Conservation (phyloP, 305 asterid species). For the Salvia sclarea region DNA sequence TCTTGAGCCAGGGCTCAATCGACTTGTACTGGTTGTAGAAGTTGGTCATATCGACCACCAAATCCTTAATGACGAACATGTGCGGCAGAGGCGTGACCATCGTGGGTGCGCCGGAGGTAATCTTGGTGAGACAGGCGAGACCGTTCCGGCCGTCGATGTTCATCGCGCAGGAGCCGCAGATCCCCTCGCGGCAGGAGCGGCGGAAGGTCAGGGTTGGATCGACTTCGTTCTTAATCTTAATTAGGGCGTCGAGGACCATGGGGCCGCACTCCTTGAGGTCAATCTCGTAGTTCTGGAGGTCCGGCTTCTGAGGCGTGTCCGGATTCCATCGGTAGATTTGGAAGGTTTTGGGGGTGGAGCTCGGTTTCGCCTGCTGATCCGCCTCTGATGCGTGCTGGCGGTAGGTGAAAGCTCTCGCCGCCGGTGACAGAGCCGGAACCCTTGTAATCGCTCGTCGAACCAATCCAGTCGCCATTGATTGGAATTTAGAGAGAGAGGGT, state of each 20-base stretch:
- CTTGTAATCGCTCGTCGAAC: conserved; percentile 50
- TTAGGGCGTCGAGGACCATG: conserved; percentile 87
- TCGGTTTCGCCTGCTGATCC: conserved; percentile 37
- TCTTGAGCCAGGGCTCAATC: conserved; percentile 95
- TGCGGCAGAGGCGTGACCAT: conserved; percentile 89
- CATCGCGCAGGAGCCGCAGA: conserved; percentile 98
- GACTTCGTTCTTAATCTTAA: conserved; percentile 87
- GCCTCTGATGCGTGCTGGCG: conserved; percentile 65
- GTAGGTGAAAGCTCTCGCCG: conserved; percentile 34
- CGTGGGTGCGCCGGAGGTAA: conserved; percentile 46
- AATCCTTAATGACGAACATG: conserved; percentile 90
- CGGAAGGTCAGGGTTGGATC: conserved; percentile 88
- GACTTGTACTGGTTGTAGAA: conserved; percentile 92
- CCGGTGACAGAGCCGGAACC: conserved; percentile 40
- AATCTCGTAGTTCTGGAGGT: conserved; percentile 55
- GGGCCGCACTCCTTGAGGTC: conserved; percentile 88
- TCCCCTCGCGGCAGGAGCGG: conserved; percentile 93
- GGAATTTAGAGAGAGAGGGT: conserved; percentile 17
- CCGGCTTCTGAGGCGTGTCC: conserved; percentile 45
- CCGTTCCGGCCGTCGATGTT: conserved; percentile 88
- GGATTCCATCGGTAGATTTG: conserved; percentile 93
- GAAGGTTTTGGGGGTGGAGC: conserved; percentile 55
- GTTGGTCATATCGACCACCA: conserved; percentile 98
- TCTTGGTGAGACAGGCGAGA: conserved; percentile 82
- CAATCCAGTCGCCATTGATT: conserved; percentile 46